phyloP scores from a whole-genome alignment of 441 rosid genomes.

The Macaranga tanarius region DNA sequence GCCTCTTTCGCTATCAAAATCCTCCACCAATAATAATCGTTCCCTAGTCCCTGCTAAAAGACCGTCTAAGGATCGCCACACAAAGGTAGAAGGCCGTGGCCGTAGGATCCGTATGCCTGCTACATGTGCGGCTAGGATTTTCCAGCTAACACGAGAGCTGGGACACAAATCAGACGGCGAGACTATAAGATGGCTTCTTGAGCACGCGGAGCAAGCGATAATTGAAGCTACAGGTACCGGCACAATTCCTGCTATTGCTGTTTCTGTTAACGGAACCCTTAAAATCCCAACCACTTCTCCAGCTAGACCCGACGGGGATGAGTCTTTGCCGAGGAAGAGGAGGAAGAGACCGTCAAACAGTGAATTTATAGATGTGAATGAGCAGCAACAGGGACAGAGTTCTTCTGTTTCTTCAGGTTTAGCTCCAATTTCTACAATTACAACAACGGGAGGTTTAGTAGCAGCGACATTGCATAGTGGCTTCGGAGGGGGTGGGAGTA shows the following conservation, averaged over 20 bases:
- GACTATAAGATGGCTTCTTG: constrained; percentile 61
- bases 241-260: constrained; percentile 77
- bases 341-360: constrained; percentile 50
- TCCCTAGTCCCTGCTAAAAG: constrained; percentile 33
- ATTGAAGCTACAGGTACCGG: constrained; percentile 72
- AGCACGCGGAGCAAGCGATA: constrained; percentile 61
- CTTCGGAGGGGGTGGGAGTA: not conserved
- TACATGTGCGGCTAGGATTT: constrained; percentile 61
- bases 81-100: constrained; percentile 78
- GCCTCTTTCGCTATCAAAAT: constrained; percentile 6
- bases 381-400: constrained; percentile 24
- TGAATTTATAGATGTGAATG: constrained; percentile 48
- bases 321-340: constrained; percentile 33
- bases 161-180: constrained; percentile 74
- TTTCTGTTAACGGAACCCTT: constrained; percentile 61
- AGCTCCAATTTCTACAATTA: constrained; percentile 46
- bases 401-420: constrained; percentile 55
- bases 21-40: constrained; percentile 12
- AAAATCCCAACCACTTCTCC: constrained; percentile 53
- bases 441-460: not conserved
- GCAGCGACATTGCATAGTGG: not conserved
- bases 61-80: constrained; percentile 61
- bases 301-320: constrained; percentile 31
- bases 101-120: constrained; percentile 66
- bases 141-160: constrained; percentile 64